These are phyloP conservation scores for Myxozyma neotropica DNA, from an alignment of 805 yeast species.

Conservation along the genomic window DNA sequence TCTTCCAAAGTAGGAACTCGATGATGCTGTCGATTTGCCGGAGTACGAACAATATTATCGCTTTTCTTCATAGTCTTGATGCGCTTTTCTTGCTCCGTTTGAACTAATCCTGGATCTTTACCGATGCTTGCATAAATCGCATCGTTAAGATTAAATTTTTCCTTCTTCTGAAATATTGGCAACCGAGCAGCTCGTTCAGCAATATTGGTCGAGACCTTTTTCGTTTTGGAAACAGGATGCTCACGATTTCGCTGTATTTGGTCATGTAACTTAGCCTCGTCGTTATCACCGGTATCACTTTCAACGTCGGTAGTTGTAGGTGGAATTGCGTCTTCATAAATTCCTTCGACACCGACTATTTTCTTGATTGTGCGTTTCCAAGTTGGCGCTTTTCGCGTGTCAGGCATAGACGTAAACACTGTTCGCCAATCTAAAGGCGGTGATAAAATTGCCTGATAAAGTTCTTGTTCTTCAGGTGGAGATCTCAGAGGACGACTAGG, in stretches of 20 bases:
- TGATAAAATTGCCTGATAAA: neutral
- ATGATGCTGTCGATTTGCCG: neutral
- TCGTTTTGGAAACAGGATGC: neutral
- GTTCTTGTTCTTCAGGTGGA: neutral
- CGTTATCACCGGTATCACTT: neutral
- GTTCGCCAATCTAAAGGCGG: neutral
- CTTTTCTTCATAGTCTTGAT: slow-evolving; percentile 1
- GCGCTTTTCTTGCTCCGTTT: slow-evolving; percentile 18
- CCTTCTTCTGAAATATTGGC: slow-evolving; percentile 5
- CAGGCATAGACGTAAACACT: neutral
- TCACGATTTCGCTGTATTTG: neutral
- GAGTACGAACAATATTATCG: slow-evolving; percentile 3
- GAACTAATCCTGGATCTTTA: slow-evolving; percentile 17
- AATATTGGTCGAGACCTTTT: neutral
- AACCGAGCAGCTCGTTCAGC: slow-evolving; percentile 6
- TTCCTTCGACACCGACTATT: slow-evolving; percentile 12
- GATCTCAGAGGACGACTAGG: neutral
- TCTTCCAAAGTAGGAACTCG: neutral
- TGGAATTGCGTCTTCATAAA: neutral
- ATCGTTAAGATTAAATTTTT: slow-evolving; percentile 20
- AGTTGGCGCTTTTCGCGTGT: neutral
- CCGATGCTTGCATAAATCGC: slow-evolving; percentile 24
- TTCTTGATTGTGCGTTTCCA: slow-evolving; percentile 16
- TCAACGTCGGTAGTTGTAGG: neutral
- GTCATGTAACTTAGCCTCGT: neutral